phyloP scores from a whole-genome alignment of 257 asterid genomes.

The Penstemon eatonii region DNA sequence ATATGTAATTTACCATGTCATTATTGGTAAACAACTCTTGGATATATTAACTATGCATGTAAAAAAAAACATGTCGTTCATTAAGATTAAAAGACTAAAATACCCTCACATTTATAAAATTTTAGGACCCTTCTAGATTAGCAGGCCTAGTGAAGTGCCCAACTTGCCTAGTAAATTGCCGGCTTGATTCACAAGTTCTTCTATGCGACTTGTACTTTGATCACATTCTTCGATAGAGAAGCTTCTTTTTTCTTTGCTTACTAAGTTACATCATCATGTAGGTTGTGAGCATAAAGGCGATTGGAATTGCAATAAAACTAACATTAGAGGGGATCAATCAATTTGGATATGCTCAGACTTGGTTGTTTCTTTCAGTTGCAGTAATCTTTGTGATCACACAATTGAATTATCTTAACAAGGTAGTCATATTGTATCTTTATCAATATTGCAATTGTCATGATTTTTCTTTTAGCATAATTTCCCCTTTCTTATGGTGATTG shows the following conservation, averaged over 20 bases:
- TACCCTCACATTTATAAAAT: no score
- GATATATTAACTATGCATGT: no score
- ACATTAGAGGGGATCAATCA: conserved; percentile 82
- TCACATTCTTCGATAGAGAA: conserved; percentile 9
- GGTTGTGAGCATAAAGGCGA: conserved; percentile 90
- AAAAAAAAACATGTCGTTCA: no score
- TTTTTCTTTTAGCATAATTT: neutral
- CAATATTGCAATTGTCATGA: neutral
- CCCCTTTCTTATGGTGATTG: neutral
- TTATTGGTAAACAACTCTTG: no score
- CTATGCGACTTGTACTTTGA: neutral
- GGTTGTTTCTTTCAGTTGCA: conserved; percentile 72
- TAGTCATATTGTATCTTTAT: conserved; percentile 23
- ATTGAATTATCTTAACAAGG: conserved; percentile 89
- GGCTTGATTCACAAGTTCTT: neutral
- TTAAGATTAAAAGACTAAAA: no score
- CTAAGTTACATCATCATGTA: conserved; percentile 24
- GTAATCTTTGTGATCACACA: conserved; percentile 64
- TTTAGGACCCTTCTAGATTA: no score
- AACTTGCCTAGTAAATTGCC: no score
- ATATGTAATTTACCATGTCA: no score
- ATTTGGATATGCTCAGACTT: conserved; percentile 64
- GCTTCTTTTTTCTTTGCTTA: neutral
- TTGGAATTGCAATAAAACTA: conserved; percentile 88
- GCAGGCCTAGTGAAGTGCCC: no score